Conservation (phyloP, 495 filamentous ascomycete species). For the Entonaema liquescens region DNA sequence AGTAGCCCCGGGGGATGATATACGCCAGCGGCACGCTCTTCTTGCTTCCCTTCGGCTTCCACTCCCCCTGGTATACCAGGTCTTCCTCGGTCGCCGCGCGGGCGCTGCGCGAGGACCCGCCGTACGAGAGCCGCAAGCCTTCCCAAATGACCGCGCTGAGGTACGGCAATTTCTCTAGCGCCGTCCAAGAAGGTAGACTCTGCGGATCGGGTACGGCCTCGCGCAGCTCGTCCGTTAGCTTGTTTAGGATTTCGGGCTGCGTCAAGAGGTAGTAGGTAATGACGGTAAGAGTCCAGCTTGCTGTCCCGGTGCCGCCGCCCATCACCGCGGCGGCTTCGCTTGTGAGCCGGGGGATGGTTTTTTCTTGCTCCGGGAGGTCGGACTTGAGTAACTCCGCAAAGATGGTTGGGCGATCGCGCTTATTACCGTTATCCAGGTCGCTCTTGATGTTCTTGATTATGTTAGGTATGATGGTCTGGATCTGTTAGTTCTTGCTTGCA, state of each 20-base stretch:
- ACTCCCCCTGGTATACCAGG: constrained; percentile 5
- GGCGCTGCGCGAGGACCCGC: not conserved
- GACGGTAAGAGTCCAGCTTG: constrained; percentile 49
- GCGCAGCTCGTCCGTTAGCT: constrained; percentile 49
- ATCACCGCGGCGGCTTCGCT: constrained; percentile 56
- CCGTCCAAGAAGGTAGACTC: constrained; percentile 28
- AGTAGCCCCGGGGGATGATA: constrained; percentile 11
- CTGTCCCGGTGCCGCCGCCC: constrained; percentile 60
- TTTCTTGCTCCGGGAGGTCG: constrained; percentile 6
- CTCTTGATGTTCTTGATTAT: constrained; percentile 7
- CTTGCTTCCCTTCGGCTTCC: not conserved
- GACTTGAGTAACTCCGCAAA: constrained; percentile 9
- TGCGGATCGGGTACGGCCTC: constrained; percentile 27
- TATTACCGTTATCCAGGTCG: not conserved
- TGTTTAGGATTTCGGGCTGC: constrained; percentile 40
- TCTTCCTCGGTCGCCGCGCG: constrained; percentile 4
- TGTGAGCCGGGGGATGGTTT: not conserved
- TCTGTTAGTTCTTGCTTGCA: not conserved
- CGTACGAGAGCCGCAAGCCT: constrained; percentile 4
- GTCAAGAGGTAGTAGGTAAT: constrained; percentile 51
- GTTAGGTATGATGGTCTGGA: constrained; percentile 22
- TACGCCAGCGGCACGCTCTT: constrained; percentile 5
- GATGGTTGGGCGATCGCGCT: not conserved
- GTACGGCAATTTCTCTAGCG: constrained; percentile 18
- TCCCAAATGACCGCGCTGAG: constrained; percentile 8